phyloP scores from a whole-genome alignment of 805 yeast genomes.

The Metschnikowia kunwiensis region DNA sequence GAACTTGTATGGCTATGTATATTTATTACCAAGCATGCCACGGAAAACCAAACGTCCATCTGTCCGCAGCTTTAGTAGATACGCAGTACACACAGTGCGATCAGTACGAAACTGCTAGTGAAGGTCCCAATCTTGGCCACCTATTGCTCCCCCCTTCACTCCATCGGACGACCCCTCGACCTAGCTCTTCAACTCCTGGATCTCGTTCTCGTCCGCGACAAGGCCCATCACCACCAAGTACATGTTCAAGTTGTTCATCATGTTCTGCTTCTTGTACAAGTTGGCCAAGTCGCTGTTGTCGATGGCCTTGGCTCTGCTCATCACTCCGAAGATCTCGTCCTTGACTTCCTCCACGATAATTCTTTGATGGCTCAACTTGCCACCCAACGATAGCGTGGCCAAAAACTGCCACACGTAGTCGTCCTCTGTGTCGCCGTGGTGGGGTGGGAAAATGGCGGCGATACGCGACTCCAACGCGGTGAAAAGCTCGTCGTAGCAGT shows the following conservation, averaged over 20 bases:
- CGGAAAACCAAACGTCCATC: no score
- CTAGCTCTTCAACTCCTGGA: slow-evolving; percentile 59
- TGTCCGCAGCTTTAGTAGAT: no score
- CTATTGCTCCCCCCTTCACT: no score
- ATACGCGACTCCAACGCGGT: slow-evolving; percentile 75
- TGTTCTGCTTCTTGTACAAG: slow-evolving; percentile 49
- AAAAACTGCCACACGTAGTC: slow-evolving; percentile 94
- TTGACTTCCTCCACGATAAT: slow-evolving; percentile 91
- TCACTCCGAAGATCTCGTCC: slow-evolving; percentile 87
- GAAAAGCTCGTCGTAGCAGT: slow-evolving; percentile 78
- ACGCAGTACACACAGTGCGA: no score
- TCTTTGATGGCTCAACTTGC: slow-evolving; percentile 86
- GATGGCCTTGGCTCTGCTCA: slow-evolving; percentile 68
- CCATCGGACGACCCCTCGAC: no score
- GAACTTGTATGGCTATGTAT: no score
- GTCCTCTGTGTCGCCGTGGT: slow-evolving; percentile 46
- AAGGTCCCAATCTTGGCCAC: no score
- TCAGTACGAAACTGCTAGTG: no score
- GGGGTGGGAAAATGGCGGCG: slow-evolving; percentile 77
- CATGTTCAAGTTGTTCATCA: slow-evolving; percentile 78
- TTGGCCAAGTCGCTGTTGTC: slow-evolving; percentile 46
- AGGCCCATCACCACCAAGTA: slow-evolving; percentile 96
- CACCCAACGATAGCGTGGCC: slow-evolving; percentile 90
- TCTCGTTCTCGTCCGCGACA: slow-evolving; percentile 86
- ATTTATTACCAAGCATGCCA: no score